Evolutionary conservation across 345 rosid genomes (phyloP), one percentile per base, ranked within the genome.

Genomic region (Xanthoceras sorbifolium): DNA sequence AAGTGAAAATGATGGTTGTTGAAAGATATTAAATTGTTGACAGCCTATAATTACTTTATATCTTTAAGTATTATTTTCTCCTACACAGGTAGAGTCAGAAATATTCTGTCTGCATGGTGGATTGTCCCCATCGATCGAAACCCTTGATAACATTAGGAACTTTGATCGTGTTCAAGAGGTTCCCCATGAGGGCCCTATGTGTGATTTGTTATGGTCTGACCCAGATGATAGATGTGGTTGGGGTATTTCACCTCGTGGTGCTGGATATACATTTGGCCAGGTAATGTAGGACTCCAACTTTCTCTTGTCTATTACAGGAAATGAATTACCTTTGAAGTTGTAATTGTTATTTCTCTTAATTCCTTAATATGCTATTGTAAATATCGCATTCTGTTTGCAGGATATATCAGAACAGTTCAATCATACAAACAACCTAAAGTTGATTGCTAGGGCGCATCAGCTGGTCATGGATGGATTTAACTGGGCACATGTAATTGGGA

Each of bases 231-330:
- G 99, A 46, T 93, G 98, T 80, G 98, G 99, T 64, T 96, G 99
- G 99, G 99, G 98, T 15, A 96, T 96, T 81, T 96, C 99, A 75
- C 99, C 98, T 22, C 91, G 97, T 73, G 99, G 99, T 76, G 99
- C 99, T 38, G 99, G 99, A 66, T 95, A 93, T 83, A 95, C 99
- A 62, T 95, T 95, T 85, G 99, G 98, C 79, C 98, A 96, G 86
- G 98, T 96, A 83, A 78, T n/a, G 63, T 46, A 26, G 4, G n/a
- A 42, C 46, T 48, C 42, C 5, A 3, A 36, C 46, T 29, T 12
- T 29, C 4, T n/a, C 9, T 61, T 77, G 60, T 54, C 23, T 40
- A 23, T 61, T 15, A 17, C 34, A 29, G 26, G 38, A 28, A 38
- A 61, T 6, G 70, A 67, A 26, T 67, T 63, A 38, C 64, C 60